Evolutionary conservation across 805 yeast genomes (phyloP).

Genomic region (Ogataea nakhonphanomensis): DNA sequence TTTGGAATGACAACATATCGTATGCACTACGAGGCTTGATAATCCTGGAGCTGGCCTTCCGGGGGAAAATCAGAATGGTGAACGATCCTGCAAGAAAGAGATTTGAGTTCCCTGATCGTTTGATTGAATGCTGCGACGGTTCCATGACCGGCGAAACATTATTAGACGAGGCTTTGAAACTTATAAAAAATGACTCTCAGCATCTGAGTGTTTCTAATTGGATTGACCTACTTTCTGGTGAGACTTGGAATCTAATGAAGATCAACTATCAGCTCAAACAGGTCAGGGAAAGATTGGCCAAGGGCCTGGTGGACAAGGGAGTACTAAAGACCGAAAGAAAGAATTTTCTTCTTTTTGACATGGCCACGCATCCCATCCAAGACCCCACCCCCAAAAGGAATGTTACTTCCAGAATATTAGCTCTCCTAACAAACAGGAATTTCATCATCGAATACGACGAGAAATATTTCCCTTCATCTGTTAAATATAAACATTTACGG

Average conservation of each 20-base stretch:
- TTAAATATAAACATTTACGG: slow-evolving; percentile 69
- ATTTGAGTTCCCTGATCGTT: slow-evolving; percentile 81
- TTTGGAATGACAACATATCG: slow-evolving; percentile 97
- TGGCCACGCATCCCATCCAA: slow-evolving; percentile 97
- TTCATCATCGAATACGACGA: slow-evolving; percentile 51
- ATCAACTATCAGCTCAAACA: slow-evolving; percentile 94
- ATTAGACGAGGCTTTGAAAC: slow-evolving; percentile 86
- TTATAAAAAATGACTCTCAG: slow-evolving; percentile 83
- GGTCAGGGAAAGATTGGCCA: slow-evolving; percentile 93
- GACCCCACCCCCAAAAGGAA: slow-evolving; percentile 83
- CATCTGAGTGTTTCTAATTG: slow-evolving; percentile 77
- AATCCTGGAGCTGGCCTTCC: slow-evolving; percentile 83
- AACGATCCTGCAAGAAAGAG: slow-evolving; percentile 91
- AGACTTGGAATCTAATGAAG: slow-evolving; percentile 95
- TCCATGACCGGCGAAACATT: slow-evolving; percentile 92
- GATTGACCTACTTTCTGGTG: slow-evolving; percentile 93
- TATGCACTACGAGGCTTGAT: slow-evolving; percentile 96
- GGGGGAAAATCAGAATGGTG: slow-evolving; percentile 83
- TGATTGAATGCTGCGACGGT: slow-evolving; percentile 81
- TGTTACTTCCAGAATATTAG: slow-evolving; percentile 67
- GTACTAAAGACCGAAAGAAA: slow-evolving; percentile 92
- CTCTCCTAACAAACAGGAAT: slow-evolving; percentile 68
- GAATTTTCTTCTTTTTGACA: slow-evolving; percentile 90
- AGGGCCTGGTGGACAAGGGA: slow-evolving; percentile 96
- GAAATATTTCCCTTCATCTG: slow-evolving; percentile 64